Conservation (phyloP, 306 rosid species). For the Cucurbita argyrosperma region DNA sequence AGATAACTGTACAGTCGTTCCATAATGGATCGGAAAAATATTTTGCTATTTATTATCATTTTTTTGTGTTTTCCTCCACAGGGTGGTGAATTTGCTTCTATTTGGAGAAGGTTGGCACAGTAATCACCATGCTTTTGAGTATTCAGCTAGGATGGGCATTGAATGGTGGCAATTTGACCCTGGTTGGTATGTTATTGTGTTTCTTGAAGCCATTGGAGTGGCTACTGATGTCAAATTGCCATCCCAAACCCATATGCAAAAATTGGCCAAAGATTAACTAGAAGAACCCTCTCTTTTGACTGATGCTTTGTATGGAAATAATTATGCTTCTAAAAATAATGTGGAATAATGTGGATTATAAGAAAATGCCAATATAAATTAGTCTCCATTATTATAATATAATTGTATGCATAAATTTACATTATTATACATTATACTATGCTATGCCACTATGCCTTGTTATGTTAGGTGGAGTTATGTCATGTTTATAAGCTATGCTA, state of each 20-base stretch:
- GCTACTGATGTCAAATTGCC: constrained; percentile 45
- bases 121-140: not conserved
- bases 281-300: not conserved
- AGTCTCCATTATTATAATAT: too few relatives aligned
- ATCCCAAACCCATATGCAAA: constrained; percentile 23
- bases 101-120: constrained; percentile 3
- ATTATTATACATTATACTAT: too few relatives aligned
- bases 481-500: too few relatives aligned
- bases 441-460: too few relatives aligned
- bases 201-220: constrained; percentile 38
- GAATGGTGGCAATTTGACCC: constrained; percentile 62
- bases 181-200: constrained; percentile 37
- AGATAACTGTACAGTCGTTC: too few relatives aligned
- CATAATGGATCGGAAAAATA: too few relatives aligned
- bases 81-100: not conserved
- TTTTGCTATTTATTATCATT: too few relatives aligned
- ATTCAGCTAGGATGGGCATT: not conserved
- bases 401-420: not conserved
- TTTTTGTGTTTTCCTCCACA: not conserved
- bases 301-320: not conserved
- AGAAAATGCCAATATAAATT: too few relatives aligned
- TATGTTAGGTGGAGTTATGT: too few relatives aligned
- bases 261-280: not conserved
- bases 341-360: not conserved
- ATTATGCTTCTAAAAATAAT: too few relatives aligned